phyloP scores from a whole-genome alignment of 106 monocot species.

The Xerophyta viscosa region DNA sequence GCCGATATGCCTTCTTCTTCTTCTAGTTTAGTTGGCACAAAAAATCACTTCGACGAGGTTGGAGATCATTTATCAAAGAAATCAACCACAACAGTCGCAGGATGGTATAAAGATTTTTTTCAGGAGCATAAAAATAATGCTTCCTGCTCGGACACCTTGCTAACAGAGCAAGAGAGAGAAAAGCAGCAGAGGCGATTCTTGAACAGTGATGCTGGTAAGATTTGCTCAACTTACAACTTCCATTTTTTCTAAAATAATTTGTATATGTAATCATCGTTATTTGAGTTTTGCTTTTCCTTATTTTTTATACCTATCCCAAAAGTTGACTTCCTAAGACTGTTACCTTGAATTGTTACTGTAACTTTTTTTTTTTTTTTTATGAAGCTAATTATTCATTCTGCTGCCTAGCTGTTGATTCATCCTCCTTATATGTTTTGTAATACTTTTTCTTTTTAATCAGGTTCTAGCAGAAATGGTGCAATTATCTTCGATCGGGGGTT shows the following conservation, averaged over 20 bases:
- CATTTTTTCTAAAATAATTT: neutral
- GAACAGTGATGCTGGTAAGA: slow-evolving; percentile 28
- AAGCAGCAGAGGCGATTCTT: slow-evolving; percentile 9
- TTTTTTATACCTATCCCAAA: too few species aligned
- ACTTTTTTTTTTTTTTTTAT: too few species aligned
- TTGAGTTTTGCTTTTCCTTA: too few species aligned
- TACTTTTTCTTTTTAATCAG: slow-evolving; percentile 14
- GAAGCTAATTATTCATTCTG: neutral
- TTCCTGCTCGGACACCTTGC: slow-evolving; percentile 4
- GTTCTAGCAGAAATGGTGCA: neutral
- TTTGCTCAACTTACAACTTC: slow-evolving; percentile 1
- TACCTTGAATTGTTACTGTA: too few species aligned
- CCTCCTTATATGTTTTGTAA: neutral
- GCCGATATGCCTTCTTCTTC: slow-evolving; percentile 5
- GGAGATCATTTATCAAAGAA: slow-evolving; percentile 8
- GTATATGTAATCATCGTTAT: neutral
- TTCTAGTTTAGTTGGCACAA: slow-evolving; percentile 12
- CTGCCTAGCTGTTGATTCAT: neutral
- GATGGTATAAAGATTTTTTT: slow-evolving; percentile 3
- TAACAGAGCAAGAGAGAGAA: slow-evolving; percentile 12
- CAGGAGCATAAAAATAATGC: slow-evolving; percentile 18
- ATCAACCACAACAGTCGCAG: slow-evolving; percentile 6
- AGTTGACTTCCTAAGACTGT: too few species aligned
- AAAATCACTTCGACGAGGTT: slow-evolving; percentile 5
- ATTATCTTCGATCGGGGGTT: slow-evolving; percentile 7